phyloP scores from a whole-genome alignment of 495 filamentous ascomycete genomes.

The Hypoxylon fragiforme region DNA sequence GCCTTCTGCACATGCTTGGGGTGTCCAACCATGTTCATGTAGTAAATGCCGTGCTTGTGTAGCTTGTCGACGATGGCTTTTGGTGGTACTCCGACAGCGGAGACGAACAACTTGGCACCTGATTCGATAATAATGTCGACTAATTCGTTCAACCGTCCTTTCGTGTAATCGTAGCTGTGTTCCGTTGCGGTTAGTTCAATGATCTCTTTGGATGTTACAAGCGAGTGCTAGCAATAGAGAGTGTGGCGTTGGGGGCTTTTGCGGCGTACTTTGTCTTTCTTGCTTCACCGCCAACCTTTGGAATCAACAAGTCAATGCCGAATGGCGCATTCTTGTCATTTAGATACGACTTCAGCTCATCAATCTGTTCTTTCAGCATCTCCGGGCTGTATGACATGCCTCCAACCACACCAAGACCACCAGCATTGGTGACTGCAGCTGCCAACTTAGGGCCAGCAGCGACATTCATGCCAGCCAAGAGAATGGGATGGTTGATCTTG shows the following conservation, averaged over 20 bases:
- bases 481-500: conserved; percentile 93
- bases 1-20: conserved; percentile 97
- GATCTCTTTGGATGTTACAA: conserved; percentile 4
- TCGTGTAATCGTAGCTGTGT: conserved; percentile 96
- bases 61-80: conserved; percentile 84
- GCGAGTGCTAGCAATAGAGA: not conserved
- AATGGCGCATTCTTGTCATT: conserved; percentile 97
- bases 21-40: conserved; percentile 99
- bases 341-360: conserved; percentile 87
- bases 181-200: conserved; percentile 10
- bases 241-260: not conserved
- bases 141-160: conserved; percentile 93
- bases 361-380: conserved; percentile 93
- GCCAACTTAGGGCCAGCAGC: conserved; percentile 96
- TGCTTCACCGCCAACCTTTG: conserved; percentile 90
- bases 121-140: conserved; percentile 90
- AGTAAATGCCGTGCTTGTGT: conserved; percentile 83
- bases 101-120: conserved; percentile 91
- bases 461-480: conserved; percentile 99
- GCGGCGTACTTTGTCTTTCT: conserved; percentile 85
- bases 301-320: conserved; percentile 91
- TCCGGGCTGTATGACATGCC: conserved; percentile 96
- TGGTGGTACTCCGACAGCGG: conserved; percentile 92
- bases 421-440: conserved; percentile 95
- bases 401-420: conserved; percentile 94